Evolutionary conservation across 192 early-diverging fungal species (phyloP).

Genomic region (Entomortierella lignicola): DNA sequence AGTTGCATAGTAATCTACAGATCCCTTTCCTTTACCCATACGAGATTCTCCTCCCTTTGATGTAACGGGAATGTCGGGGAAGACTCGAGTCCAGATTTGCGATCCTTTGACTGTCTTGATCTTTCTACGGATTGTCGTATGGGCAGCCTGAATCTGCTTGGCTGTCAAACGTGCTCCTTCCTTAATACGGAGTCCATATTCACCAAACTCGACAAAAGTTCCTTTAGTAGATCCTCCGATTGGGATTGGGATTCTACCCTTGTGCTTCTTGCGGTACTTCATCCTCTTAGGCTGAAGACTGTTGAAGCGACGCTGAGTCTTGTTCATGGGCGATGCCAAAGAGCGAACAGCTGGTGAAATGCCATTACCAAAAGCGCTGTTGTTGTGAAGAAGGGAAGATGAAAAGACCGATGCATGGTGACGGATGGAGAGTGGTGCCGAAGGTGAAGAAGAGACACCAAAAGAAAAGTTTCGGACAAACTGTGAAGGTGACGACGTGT

Average conservation of each 20-base stretch:
- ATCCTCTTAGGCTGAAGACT: constrained; percentile 79
- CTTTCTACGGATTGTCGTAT: constrained; percentile 78
- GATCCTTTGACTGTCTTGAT: constrained; percentile 91
- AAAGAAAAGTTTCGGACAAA: constrained; percentile 50
- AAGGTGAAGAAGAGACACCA: constrained; percentile 14
- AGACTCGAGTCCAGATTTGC: constrained; percentile 86
- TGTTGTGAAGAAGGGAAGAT: too few relatives aligned
- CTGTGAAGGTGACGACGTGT: constrained; percentile 16
- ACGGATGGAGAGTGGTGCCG: constrained; percentile 21
- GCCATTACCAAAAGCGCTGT: neutral
- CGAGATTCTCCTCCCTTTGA: constrained; percentile 91
- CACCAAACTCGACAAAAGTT: constrained; percentile 88
- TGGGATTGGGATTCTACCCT: constrained; percentile 86
- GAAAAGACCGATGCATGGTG: constrained; percentile 19
- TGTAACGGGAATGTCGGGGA: constrained; percentile 93
- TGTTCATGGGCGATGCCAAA: constrained; percentile 33
- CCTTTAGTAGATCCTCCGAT: constrained; percentile 89
- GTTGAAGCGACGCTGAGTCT: constrained; percentile 63
- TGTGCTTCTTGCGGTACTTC: constrained; percentile 86
- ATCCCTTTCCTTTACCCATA: constrained; percentile 99
- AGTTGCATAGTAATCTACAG: constrained; percentile 92
- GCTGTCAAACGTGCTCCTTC: constrained; percentile 85
- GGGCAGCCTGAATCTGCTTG: constrained; percentile 83
- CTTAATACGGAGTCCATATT: constrained; percentile 92
- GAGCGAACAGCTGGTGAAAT: constrained; percentile 38